phyloP scores from a whole-genome alignment of 2,329 filamentous ascomycete genomes.

The Apiospora rasikravindrae region DNA sequence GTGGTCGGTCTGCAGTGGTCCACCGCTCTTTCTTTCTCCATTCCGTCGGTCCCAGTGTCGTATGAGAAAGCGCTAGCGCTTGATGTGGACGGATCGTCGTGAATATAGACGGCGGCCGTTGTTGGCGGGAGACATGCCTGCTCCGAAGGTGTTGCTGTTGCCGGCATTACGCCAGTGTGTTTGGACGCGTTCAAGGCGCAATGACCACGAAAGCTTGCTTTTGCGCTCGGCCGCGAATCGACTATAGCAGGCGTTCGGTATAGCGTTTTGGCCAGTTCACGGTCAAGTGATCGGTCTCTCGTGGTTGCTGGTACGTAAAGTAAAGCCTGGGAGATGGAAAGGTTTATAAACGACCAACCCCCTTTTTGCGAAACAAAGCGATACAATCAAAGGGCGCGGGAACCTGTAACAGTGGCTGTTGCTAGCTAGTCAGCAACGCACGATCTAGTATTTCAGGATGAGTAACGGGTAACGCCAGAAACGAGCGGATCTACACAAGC shows the following conservation, averaged over 20 bases:
- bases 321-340: background rate
- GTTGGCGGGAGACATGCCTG: background rate
- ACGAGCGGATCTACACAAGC: constrained; percentile 10
- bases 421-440: constrained; percentile 6
- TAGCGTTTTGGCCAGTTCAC: background rate
- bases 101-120: constrained; percentile 1
- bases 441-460: background rate
- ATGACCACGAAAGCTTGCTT: background rate
- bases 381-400: background rate
- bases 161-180: constrained; percentile 2
- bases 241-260: background rate
- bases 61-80: constrained; percentile 37
- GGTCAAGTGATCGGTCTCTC: background rate
- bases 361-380: constrained; percentile 3
- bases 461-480: constrained; percentile 10
- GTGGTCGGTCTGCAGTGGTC: constrained; percentile 33
- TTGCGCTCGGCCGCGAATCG: background rate
- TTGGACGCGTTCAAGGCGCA: constrained; percentile 10
- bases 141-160: background rate
- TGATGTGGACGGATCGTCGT: constrained; percentile 27
- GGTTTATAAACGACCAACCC: background rate
- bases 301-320: background rate
- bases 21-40: constrained; percentile 29
- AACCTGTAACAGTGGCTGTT: constrained; percentile 12
- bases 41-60: constrained; percentile 34